Conservation (phyloP, 2,329 filamentous ascomycete species). For the Didymella pinodella region DNA sequence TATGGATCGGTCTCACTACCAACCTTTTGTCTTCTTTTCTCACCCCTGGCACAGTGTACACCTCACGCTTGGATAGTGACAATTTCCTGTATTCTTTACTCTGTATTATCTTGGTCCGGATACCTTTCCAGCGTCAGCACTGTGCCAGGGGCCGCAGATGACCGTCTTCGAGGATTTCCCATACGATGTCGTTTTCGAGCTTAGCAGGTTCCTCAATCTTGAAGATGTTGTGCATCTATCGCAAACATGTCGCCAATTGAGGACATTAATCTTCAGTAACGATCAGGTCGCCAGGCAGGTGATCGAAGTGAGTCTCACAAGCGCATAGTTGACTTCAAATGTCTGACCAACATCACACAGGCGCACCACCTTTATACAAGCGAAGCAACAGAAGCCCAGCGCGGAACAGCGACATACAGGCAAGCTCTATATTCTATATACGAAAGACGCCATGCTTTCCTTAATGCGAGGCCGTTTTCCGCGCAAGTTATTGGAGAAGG, state of each 20-base stretch:
- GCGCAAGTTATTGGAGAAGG: conserved; percentile 67
- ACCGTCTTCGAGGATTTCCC: conserved; percentile 59
- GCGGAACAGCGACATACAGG: conserved; percentile 56
- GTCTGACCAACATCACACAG: too few relatives aligned
- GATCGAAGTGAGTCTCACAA: conserved; percentile 60
- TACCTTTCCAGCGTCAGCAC: neutral
- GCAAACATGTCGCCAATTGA: conserved; percentile 61
- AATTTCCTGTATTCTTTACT: neutral
- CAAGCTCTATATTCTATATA: conserved; percentile 66
- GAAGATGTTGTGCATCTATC: conserved; percentile 67
- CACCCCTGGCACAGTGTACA: neutral
- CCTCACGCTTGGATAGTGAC: neutral
- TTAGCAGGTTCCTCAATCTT: conserved; percentile 63
- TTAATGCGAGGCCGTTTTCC: conserved; percentile 68
- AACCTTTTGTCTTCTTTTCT: neutral
- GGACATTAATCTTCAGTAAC: conserved; percentile 58
- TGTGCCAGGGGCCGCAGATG: conserved; percentile 5
- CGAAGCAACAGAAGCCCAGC: conserved; percentile 54
- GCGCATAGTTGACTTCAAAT: neutral
- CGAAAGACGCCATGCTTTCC: conserved; percentile 67
- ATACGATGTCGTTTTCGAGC: conserved; percentile 69
- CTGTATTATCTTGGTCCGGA: neutral
- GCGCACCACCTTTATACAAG: conserved; percentile 49
- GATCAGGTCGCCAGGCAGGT: conserved; percentile 65
- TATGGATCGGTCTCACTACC: neutral